Percentiles rank a stretch among this genome's conserved stretches.
phyloP scores from a whole-genome alignment of 1,284 basidiomycete genomes.

The Cryptococcus hybrid region DNA sequence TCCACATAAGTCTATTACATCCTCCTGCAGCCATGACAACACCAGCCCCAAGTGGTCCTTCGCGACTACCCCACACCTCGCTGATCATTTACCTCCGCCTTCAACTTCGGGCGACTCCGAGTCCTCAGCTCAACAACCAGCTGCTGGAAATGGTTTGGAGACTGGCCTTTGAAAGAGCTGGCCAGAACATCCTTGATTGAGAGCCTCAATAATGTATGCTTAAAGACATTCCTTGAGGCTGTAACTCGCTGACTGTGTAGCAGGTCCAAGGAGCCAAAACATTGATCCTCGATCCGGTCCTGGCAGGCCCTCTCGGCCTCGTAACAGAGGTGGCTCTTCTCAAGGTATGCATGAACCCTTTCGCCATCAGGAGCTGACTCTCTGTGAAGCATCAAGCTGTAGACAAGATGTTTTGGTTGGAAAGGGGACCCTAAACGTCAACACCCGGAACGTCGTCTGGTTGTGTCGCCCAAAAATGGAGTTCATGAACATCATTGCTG shows the following conservation, averaged over 20 bases:
- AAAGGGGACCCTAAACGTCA: slow-evolving; percentile 78
- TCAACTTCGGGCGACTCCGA: slow-evolving; percentile 48
- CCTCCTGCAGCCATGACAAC: not conserved
- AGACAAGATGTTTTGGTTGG: slow-evolving; percentile 99
- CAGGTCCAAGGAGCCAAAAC: slow-evolving; percentile 94
- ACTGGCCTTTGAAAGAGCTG: slow-evolving; percentile 70
- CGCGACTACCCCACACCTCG: not conserved
- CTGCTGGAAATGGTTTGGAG: slow-evolving; percentile 55
- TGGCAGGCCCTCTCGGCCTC: slow-evolving; percentile 89
- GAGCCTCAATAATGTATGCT: slow-evolving; percentile 72
- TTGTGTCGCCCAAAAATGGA: slow-evolving; percentile 84
- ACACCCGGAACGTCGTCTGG: slow-evolving; percentile 88
- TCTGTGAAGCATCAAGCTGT: slow-evolving; percentile 84
- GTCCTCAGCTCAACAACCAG: slow-evolving; percentile 19
- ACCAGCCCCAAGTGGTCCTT: not conserved
- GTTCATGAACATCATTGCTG: slow-evolving; percentile 85
- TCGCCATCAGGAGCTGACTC: not conserved
- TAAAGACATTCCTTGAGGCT: not conserved
- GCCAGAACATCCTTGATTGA: slow-evolving; percentile 74
- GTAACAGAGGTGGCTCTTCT: slow-evolving; percentile 88
- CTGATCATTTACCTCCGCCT: slow-evolving; percentile 29
- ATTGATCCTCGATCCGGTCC: slow-evolving; percentile 80
- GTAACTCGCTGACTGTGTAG: not conserved
- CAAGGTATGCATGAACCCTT: slow-evolving; percentile 60
- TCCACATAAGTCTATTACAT: too few relatives aligned